Conservation (phyloP, 768 basidiomycete species). For the Podaxis sp. region DNA sequence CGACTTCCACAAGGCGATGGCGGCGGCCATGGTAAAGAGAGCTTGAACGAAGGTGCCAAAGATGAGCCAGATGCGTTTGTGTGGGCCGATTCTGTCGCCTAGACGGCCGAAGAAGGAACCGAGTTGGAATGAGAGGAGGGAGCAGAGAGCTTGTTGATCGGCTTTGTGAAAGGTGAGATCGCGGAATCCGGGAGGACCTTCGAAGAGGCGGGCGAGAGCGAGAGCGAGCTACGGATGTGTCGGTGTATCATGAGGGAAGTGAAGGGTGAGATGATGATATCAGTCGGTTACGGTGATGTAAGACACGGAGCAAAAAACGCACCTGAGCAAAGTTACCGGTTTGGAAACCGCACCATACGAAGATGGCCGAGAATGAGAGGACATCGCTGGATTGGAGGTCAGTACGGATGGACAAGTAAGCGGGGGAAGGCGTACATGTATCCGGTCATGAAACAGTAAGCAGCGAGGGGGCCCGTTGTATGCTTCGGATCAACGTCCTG, state of each 20-base stretch:
- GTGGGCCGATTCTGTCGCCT: constrained; percentile 79
- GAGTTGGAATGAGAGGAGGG: constrained; percentile 71
- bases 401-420: background rate
- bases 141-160: constrained; percentile 82
- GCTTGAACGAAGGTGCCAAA: constrained; percentile 72
- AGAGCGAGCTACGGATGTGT: constrained; percentile 55
- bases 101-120: constrained; percentile 79
- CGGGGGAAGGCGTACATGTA: constrained; percentile 50
- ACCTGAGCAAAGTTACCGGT: constrained; percentile 77
- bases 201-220: constrained; percentile 81
- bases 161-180: constrained; percentile 70
- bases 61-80: constrained; percentile 74
- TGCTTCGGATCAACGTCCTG: constrained; percentile 51
- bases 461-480: constrained; percentile 51
- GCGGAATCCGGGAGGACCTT: constrained; percentile 39
- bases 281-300: background rate
- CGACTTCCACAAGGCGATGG: constrained; percentile 71
- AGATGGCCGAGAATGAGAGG: constrained; percentile 74
- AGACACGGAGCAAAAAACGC: constrained; percentile 12
- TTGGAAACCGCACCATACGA: constrained; percentile 86
- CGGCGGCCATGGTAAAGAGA: constrained; percentile 70
- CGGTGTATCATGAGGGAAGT: too few relatives aligned
- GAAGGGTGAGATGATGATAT: background rate
- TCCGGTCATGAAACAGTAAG: constrained; percentile 76
- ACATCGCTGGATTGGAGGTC: constrained; percentile 47